Base-by-base conservation (phyloP, 495 filamentous ascomycete genomes). In the Usnea hakonensis region DNA sequence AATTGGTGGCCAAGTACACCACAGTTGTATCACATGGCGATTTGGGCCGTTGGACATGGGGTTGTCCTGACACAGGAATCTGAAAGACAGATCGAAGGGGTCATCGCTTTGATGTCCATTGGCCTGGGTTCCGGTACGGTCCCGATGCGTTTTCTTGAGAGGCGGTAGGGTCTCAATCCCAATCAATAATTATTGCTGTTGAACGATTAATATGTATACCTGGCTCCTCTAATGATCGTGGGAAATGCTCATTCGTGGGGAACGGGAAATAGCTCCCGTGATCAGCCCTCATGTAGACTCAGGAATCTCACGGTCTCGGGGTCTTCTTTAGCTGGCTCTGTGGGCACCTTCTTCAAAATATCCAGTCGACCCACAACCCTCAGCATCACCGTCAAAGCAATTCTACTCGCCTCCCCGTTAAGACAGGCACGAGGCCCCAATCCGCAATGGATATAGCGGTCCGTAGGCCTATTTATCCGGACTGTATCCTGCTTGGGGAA, bases 241-340 rank as follows among this genome's bases (percentile, higher is more conserved):
- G 40, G 40, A 26, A 48, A n/a, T 19, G 71, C 79, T 78, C 83
- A 74, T 82, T 86, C 33, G 81, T 85, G 0, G 90, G 90, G 78
- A 90, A 93, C 9, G 87, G 80, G 70, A 80, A 88, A 73, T 85
- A 85, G 36, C 79, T 78, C 32, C 86, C 85, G 74, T 85, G 82
- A 67, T 95, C 88, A 72, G 89, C 84, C 57, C 83, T 82, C 76
- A 95, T 79, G 66, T 91, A 95, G 32, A 84, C 71, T 32, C 82
- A 83, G 69, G 81, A 83, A 0, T 82, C 87, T 19, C 80, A 85
- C 4, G 79, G 76, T 43, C 77, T 78, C 0, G 76, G 73, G 14
- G 92, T 77, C 76, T 85, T 88, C 79, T 92, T 91, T 55, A 95
- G 71, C 67, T 85, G 72, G 1, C 90, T 90, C 74, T 87, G 83